Base-by-base conservation (phyloP, 352 stramenopile genomes). In the Globisporangium recalcitrans region DNA sequence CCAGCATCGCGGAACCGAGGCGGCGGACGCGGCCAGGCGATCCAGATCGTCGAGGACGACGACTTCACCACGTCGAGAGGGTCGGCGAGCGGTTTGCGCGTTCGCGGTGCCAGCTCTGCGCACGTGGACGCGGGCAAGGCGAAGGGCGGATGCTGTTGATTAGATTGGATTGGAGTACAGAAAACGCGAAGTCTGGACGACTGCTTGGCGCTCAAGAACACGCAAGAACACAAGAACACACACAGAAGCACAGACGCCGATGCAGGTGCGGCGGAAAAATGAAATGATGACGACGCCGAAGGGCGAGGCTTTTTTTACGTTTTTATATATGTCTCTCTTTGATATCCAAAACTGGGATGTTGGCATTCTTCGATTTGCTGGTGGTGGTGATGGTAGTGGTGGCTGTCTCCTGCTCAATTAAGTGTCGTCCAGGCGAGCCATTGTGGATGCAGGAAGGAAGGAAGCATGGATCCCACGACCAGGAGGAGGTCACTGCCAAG, bases 31-130 rank as follows among this genome's bases (percentile, higher is more conserved):
- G 78, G 76, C 21, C 78, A 87, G 63, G 58, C 73, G 9, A 82
- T 82, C 64, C 75, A 87, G 65, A 86, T 87, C 64, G 70, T 88
- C 14, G 78, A 86, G 16, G 78, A 90, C 56, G 64, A 85, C 27
- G 75, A 80, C 16, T 63, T 62, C 5, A 29, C 46, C 32, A 58
- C 67, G 14, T 54, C 61, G 56, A 55, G 58, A 4, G 67, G 70
- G 22, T 75, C 74, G 22, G 69, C 65, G 60, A 77, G 42, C 49
- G 76, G 76, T 0, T 52, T 87, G 52, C 73, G 78, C 34, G 73
- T 87, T 51, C 75, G 78, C 14, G 78, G 78, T 42, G 74, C 65
- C 4, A 80, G 68, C 10, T 22, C 22, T 21, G 54, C 67, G 13
- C 68, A 82, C 48, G 65, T 78, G 60, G 78, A 85, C 63, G 65